These are phyloP conservation scores for Osmozyma mogii DNA, from an alignment of 805 yeast species.

Conservation along the genomic window DNA sequence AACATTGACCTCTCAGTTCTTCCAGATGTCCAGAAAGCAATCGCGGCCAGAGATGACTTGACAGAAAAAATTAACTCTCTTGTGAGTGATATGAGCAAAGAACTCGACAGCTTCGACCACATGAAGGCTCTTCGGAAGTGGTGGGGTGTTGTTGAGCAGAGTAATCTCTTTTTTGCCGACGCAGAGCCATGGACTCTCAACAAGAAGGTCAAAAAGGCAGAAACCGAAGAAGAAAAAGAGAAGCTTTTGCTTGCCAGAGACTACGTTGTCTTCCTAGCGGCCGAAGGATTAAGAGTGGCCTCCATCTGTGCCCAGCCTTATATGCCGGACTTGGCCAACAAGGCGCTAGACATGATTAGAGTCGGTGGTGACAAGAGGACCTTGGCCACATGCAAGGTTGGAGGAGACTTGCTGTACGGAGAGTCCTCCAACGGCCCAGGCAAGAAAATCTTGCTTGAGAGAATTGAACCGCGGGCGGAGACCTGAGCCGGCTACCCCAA, in stretches of 20 bases:
- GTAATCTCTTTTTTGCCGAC: constrained; percentile 61
- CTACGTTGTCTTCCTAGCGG: constrained; percentile 51
- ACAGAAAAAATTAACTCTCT: constrained; percentile 6
- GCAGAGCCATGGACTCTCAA: constrained; percentile 69
- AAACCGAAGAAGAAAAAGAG: constrained; percentile 11
- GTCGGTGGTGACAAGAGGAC: no score
- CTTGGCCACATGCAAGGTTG: no score
- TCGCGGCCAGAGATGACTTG: constrained; percentile 2
- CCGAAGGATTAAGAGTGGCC: constrained; percentile 63
- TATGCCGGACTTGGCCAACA: constrained; percentile 55
- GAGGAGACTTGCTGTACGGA: no score
- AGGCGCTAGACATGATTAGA: constrained; percentile 55
- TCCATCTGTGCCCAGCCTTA: constrained; percentile 66
- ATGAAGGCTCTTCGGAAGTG: constrained; percentile 48
- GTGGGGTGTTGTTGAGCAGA: constrained; percentile 51
- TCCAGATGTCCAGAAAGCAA: background rate
- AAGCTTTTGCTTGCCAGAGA: constrained; percentile 24
- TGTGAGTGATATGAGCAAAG: constrained; percentile 28
- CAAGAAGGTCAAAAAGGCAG: constrained; percentile 13
- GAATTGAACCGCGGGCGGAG: no score
- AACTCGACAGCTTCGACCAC: constrained; percentile 42
- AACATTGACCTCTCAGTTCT: constrained; percentile 13
- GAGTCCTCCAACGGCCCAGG: no score
- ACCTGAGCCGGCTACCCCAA: no score
- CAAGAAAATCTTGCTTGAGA: no score